Percentiles rank a stretch among this genome's conserved stretches.
phyloP scores from a whole-genome alignment of 2,329 filamentous ascomycete genomes.

The Fusarium vanettenii region DNA sequence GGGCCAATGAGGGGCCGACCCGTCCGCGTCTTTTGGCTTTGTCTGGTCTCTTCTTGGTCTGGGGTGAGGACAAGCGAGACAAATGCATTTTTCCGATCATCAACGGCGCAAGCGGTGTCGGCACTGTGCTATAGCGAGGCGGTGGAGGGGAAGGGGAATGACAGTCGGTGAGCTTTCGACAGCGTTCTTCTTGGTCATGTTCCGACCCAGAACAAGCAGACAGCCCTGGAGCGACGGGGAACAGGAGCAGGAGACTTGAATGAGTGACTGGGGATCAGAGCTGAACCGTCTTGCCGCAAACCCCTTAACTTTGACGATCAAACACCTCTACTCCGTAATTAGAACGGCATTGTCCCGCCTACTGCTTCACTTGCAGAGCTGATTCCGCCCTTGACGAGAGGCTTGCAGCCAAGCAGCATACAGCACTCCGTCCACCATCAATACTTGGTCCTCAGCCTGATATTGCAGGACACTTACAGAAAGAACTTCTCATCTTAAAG shows the following conservation, averaged over 20 bases:
- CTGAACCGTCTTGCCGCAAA: constrained; percentile 16
- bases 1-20: constrained; percentile 45
- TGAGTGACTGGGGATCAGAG: background rate
- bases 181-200: background rate
- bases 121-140: constrained; percentile 31
- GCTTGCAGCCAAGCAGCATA: background rate
- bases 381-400: background rate
- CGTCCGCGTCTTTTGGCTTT: constrained; percentile 38
- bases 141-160: background rate
- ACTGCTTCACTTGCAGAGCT: background rate
- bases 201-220: background rate
- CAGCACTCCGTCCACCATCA: background rate
- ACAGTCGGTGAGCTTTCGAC: constrained; percentile 10
- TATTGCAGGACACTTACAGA: background rate
- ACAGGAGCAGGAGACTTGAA: background rate
- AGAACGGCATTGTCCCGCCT: constrained; percentile 28
- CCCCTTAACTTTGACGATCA: constrained; percentile 39
- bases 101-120: constrained; percentile 24
- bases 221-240: background rate
- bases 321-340: constrained; percentile 23
- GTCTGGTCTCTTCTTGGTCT: constrained; percentile 29
- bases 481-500: constrained; percentile 15
- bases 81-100: constrained; percentile 20
- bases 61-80: constrained; percentile 36
- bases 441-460: background rate